phyloP scores from a whole-genome alignment of 352 stramenopile genomes.

The Phytophthora hybrid region DNA sequence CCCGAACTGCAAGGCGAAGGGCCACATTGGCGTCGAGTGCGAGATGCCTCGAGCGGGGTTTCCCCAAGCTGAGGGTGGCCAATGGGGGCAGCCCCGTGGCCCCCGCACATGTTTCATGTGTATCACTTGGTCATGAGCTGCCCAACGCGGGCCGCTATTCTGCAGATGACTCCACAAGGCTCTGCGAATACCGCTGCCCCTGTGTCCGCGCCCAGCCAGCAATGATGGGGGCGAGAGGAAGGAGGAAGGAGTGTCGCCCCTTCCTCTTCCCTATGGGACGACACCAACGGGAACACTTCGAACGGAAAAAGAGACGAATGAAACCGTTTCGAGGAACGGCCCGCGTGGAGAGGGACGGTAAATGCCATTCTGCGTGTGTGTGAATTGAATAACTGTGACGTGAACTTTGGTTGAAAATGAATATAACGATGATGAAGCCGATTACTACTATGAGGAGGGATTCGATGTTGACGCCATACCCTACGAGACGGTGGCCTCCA shows the following conservation, averaged over 20 bases:
- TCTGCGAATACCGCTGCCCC: neutral
- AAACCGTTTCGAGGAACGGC: too few species aligned
- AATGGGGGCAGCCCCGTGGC: neutral
- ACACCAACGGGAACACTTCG: too few species aligned
- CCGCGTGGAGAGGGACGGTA: neutral
- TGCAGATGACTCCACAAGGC: neutral
- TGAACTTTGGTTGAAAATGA: neutral
- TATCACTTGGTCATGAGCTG: neutral
- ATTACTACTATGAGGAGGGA: neutral
- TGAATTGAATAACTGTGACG: neutral
- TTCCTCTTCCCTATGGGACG: too few species aligned
- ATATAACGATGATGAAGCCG: neutral
- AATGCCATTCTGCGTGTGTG: neutral
- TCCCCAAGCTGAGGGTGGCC: neutral
- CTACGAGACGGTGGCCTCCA: neutral
- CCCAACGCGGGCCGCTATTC: neutral
- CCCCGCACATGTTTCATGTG: neutral
- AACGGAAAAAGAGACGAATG: too few species aligned
- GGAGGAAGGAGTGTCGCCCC: too few species aligned
- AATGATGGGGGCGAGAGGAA: too few species aligned
- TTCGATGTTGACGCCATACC: neutral
- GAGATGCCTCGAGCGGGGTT: neutral
- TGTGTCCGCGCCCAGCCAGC: too few species aligned
- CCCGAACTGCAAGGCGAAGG: neutral
- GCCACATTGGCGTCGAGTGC: neutral